Base-by-base conservation (phyloP, 1,139 yeast genomes). In the Kurtzmaniella quercitrusa region DNA sequence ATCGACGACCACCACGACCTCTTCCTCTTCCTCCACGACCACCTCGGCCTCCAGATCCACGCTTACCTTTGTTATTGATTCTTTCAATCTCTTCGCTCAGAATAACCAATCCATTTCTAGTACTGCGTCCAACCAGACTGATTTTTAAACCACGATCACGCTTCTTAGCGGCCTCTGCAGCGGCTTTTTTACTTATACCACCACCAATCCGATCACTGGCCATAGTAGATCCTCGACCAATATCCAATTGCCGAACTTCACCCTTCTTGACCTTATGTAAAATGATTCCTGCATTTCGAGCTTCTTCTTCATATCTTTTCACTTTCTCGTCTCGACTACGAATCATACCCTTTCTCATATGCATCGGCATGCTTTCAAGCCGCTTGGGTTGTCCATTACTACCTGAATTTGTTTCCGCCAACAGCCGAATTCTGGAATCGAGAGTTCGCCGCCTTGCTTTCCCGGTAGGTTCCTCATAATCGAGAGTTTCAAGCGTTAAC, bases 281-380 rank as follows among this genome's bases (percentile, higher is more conserved):
- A 18, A 93, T 76, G 46, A 91, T 87, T 7, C 98, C 98, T 2
- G 95, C 95, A 34, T 91, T 91, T 47, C 71, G 76, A 6, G 98
- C 97, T 40, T 87, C 89, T 45, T 74, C 67, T 57, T 87, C 95
- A 56, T 74, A 76, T 54, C 78, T 78, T 5, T 66, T 57, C 30
- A 82, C 76, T 47, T 79, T 76, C 18, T 66, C 61, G 36, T 73
- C 63, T 42, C 83, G 75, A 41, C 82, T 76, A 40, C 71, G 65
- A 33, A 86, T 69, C 84, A 91, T 84, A 2, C 96, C 96, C 56
- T 85, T 86, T 45, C 97, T 75, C 72, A 88, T 81, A 18, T 76
- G 61, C 91, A 93, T 89, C 12, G 98, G 96, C 79, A 88, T 85
- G 41, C 80, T 85, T 52, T 87, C 95, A 28, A 84, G 64, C 44